Evolutionary conservation across 331 rosid genomes (phyloP).

Genomic region (Saraca asoca): DNA sequence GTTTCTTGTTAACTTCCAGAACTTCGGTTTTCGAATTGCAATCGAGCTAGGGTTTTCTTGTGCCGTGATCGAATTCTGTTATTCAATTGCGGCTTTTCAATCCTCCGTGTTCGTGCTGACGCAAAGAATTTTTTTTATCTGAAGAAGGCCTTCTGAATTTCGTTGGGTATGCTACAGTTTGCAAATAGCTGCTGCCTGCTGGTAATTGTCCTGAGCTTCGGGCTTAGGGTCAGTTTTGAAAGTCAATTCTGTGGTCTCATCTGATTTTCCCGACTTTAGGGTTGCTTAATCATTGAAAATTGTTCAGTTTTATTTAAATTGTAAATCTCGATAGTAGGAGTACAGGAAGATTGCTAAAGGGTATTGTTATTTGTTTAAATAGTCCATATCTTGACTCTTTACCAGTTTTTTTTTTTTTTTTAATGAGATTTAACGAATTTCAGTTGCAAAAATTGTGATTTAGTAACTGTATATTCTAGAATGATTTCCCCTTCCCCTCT

Average conservation of each 20-base stretch:
- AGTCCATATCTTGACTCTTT: not conserved
- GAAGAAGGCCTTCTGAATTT: slow-evolving; percentile 16
- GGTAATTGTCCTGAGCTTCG: slow-evolving; percentile 43
- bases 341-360: not conserved
- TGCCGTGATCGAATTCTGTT: slow-evolving; percentile 3
- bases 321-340: not conserved
- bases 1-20: not conserved
- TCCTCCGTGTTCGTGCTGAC: not conserved
- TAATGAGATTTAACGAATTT: too few relatives aligned
- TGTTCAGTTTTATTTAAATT: not conserved
- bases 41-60: slow-evolving; percentile 26
- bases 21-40: not conserved
- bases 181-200: slow-evolving; percentile 27
- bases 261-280: not conserved
- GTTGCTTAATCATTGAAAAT: slow-evolving; percentile 10
- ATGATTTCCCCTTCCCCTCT: not conserved
- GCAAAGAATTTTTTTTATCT: not conserved
- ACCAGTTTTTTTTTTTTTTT: not conserved
- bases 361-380: not conserved
- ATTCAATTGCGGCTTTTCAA: slow-evolving; percentile 9
- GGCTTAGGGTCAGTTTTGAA: slow-evolving; percentile 26
- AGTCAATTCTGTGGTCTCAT: slow-evolving; percentile 18
- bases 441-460: too few relatives aligned
- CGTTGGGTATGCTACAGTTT: not conserved
- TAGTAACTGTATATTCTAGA: not conserved